Percentiles rank a stretch among this genome's conserved stretches.
phyloP scores from a whole-genome alignment of 176 grass and related monocot genomes.

The Eragrostis curvula region DNA sequence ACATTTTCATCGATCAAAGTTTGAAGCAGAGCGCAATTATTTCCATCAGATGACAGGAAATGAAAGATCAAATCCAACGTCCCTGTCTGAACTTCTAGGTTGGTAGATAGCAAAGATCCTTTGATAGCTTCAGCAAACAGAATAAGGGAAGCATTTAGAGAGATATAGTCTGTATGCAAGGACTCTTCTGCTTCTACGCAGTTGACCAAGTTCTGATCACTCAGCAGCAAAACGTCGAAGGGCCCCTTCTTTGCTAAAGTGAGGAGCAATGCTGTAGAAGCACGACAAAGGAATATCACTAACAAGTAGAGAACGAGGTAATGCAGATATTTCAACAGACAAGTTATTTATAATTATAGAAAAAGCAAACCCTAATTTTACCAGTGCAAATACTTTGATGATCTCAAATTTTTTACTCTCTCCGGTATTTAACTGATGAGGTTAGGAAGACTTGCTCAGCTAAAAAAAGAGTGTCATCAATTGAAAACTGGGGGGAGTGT shows the following conservation, averaged over 20 bases:
- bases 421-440: neutral
- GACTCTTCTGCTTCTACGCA: slow-evolving; percentile 52
- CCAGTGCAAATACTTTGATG: slow-evolving; percentile 18
- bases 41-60: slow-evolving; percentile 69
- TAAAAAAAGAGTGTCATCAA: neutral
- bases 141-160: slow-evolving; percentile 51
- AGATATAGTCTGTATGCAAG: slow-evolving; percentile 41
- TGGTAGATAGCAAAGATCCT: slow-evolving; percentile 89
- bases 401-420: slow-evolving; percentile 14
- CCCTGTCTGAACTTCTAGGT: slow-evolving; percentile 72
- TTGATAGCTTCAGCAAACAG: slow-evolving; percentile 93
- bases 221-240: slow-evolving; percentile 58
- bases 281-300: slow-evolving; percentile 38
- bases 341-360: slow-evolving; percentile 1
- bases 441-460: neutral
- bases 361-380: slow-evolving; percentile 14
- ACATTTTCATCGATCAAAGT: slow-evolving; percentile 80
- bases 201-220: slow-evolving; percentile 38
- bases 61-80: slow-evolving; percentile 91
- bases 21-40: slow-evolving; percentile 63
- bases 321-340: slow-evolving; percentile 30
- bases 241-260: slow-evolving; percentile 63
- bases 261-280: slow-evolving; percentile 79
- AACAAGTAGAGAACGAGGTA: slow-evolving; percentile 6
- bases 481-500: neutral